These are phyloP conservation scores for Nymphaea thermarum DNA, from an alignment of 164 flowering plant species.

Conservation along the genomic window DNA sequence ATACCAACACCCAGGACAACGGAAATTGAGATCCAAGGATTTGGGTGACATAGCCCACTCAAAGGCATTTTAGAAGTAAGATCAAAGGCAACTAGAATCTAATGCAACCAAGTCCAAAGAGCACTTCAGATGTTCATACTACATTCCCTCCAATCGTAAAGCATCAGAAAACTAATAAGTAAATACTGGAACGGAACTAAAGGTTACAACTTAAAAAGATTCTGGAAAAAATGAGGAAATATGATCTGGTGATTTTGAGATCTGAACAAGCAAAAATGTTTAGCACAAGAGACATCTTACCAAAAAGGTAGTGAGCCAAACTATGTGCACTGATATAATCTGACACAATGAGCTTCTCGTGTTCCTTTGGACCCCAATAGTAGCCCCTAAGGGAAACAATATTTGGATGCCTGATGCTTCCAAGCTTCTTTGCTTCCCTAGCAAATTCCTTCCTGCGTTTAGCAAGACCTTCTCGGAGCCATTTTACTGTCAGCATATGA, in stretches of 20 bases:
- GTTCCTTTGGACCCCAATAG: constrained; percentile 65
- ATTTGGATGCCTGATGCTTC: constrained; percentile 59
- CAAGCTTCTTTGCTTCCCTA: constrained; percentile 64
- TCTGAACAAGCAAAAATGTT: not conserved
- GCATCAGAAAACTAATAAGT: not conserved
- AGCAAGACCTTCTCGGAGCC: constrained; percentile 60
- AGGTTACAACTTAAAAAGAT: no score
- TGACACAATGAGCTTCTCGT: constrained; percentile 58
- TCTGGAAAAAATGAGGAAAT: not conserved
- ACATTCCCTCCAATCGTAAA: not conserved
- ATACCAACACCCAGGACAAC: no score
- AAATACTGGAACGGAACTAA: not conserved
- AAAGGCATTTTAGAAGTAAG: no score
- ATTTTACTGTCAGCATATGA: constrained; percentile 39
- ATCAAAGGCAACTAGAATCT: no score
- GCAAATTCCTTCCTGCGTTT: constrained; percentile 62
- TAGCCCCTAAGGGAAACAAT: constrained; percentile 52
- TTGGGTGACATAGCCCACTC: no score
- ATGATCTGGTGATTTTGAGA: not conserved
- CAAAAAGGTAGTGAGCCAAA: constrained; percentile 45
- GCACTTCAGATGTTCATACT: no score
- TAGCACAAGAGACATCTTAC: constrained; percentile 19
- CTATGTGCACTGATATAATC: constrained; percentile 34
- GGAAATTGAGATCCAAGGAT: no score
- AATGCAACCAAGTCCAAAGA: no score